Evolutionary conservation across 2,329 filamentous ascomycete genomes (phyloP), one percentile per base, ranked within the genome.

Genomic region (Ceratocystis alfenasii): DNA sequence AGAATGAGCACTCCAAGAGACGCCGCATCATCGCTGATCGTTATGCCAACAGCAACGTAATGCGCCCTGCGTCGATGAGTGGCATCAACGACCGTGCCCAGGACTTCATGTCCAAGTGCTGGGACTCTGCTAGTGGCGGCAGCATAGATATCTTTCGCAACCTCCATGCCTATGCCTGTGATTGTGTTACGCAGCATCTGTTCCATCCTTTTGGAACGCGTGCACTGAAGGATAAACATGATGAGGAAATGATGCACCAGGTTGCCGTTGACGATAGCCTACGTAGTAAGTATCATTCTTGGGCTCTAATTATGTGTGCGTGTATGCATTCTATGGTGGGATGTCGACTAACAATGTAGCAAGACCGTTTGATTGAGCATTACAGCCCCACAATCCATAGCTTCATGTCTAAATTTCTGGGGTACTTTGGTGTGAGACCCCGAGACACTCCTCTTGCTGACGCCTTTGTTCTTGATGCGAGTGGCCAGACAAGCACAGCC

Each of bases 131-230:
- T 0, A 28, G 48, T 53, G 75, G 76, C 17, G 73, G 72, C 3
- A 80, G 77, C 62, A 73, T 85, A 3, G 85, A 88, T 74, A 74
- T 87, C 10, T 88, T 86, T 75, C 85, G 87, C 73, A 70, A 72
- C 55, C 75, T 88, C 1, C 86, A 89, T 69, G 81, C 85, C 30
- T 89, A 86, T 71, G 86, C 86, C 0, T 83, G 87, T 64, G 86
- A 89, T 71, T 87, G 86, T 70, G 80, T 84, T 33, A 86, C 85
- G 0, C 83, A 87, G 70, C 85, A 87, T 69, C 77, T 89, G n/a
- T 87, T 89, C 71, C 83, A 86, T 65, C 85, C 85, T 0, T 78
- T 83, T 66, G 86, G 85, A 1, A 82, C 83, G 1, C 77, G 85
- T 68, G 86, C 85, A 7, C 76, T 88, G 1, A 76, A 80, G 36